Conservation (phyloP, 1,284 basidiomycete species). For the Phellopilus nigrolimitatus region DNA sequence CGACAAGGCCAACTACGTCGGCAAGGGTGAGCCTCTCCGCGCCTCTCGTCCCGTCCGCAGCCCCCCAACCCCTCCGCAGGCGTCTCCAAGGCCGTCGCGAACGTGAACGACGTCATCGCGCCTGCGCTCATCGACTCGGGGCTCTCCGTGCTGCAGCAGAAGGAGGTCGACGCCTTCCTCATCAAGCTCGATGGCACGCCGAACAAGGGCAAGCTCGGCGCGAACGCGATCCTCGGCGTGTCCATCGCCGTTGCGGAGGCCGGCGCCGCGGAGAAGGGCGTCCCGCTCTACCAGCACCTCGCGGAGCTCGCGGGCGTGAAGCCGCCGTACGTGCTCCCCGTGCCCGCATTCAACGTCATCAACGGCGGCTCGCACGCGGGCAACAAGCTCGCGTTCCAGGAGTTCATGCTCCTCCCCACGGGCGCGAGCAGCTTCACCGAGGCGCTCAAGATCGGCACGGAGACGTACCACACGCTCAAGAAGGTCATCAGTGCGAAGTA, state of each 20-base stretch:
- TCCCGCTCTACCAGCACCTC: conserved; percentile 96
- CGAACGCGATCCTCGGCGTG: conserved; percentile 99
- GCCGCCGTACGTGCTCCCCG: conserved; percentile 88
- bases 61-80: conserved; percentile 41
- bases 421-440: conserved; percentile 91
- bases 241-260: conserved; percentile 96
- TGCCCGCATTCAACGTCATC: conserved; percentile 98
- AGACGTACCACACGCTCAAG: conserved; percentile 98
- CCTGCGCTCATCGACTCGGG: conserved; percentile 86
- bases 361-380: conserved; percentile 99
- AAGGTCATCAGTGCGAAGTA: conserved; percentile 99
- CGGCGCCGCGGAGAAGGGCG: conserved; percentile 88
- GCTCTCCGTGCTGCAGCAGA: conserved; percentile 87
- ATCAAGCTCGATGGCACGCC: conserved; percentile 97
- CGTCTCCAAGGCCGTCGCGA: conserved; percentile 89
- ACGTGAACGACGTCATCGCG: conserved; percentile 92
- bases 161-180: conserved; percentile 96
- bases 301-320: conserved; percentile 93
- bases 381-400: conserved; percentile 99
- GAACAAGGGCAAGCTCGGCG: conserved; percentile 99
- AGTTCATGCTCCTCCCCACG: conserved; percentile 99
- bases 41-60: conserved; percentile 16
- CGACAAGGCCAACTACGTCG: conserved; percentile 90
- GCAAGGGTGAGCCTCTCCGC: conserved; percentile 68
- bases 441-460: conserved; percentile 97